These are phyloP conservation scores for Fagopyrum esculentum DNA, from an alignment of 148 eudicot species.

Conservation along the genomic window DNA sequence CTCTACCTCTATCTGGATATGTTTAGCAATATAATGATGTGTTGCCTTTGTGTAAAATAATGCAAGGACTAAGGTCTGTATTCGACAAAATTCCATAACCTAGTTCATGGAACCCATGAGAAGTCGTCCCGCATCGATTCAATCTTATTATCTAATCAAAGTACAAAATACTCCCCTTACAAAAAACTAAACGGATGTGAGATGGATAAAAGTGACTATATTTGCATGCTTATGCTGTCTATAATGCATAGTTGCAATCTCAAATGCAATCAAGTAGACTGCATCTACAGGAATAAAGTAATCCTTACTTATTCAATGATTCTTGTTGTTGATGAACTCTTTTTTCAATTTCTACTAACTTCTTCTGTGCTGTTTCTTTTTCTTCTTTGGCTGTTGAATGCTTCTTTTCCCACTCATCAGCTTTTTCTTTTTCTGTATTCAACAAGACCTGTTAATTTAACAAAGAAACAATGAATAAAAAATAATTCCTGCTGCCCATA, in stretches of 20 bases:
- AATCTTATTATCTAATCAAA: not conserved
- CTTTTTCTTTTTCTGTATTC: slow-evolving; percentile 60
- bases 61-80: too few species aligned
- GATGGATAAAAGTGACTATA: not conserved
- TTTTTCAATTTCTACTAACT: slow-evolving; percentile 85
- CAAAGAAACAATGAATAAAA: not conserved
- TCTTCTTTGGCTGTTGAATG: slow-evolving; percentile 56
- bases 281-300: slow-evolving; percentile 2
- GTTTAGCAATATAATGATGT: too few species aligned
- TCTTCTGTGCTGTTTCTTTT: slow-evolving; percentile 60
- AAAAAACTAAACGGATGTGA: not conserved
- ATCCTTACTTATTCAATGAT: slow-evolving; percentile 61
- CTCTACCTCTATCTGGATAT: too few species aligned
- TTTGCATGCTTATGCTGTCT: not conserved
- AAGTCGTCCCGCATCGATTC: too few species aligned
- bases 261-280: not conserved
- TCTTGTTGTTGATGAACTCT: slow-evolving; percentile 86
- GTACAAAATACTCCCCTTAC: not conserved
- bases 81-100: too few species aligned
- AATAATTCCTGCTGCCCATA: not conserved
- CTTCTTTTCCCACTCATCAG: slow-evolving; percentile 70
- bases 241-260: not conserved
- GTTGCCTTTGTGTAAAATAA: too few species aligned
- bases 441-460: slow-evolving; percentile 37
- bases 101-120: too few species aligned